Conservation (phyloP, 805 yeast species). For the Metschnikowia sp. region DNA sequence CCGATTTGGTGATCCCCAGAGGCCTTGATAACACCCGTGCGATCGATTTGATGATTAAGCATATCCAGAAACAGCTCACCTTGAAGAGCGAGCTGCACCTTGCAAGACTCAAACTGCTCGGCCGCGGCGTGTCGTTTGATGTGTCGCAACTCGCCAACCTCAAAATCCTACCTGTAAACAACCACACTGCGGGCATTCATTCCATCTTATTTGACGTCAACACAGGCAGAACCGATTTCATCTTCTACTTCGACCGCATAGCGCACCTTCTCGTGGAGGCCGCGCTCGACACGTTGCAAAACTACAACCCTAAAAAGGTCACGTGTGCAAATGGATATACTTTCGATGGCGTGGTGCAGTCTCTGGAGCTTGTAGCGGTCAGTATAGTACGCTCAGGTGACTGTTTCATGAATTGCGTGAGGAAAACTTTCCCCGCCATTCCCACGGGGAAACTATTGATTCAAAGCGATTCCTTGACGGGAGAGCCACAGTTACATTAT, state of each 20-base stretch:
- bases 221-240: conserved; percentile 70
- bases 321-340: conserved; percentile 20
- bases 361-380: conserved; percentile 62
- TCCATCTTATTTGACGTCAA: conserved; percentile 59
- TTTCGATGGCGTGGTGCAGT: conserved; percentile 40
- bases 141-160: conserved; percentile 28
- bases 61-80: conserved; percentile 68
- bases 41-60: conserved; percentile 72
- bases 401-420: conserved; percentile 77
- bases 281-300: conserved; percentile 57
- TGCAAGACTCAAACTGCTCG: conserved; percentile 56
- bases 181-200: conserved; percentile 69
- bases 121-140: conserved; percentile 37
- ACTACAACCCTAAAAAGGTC: conserved; percentile 32
- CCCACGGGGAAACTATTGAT: conserved; percentile 80
- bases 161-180: conserved; percentile 43
- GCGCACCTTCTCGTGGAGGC: conserved; percentile 64
- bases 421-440: conserved; percentile 73
- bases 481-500: conserved; percentile 92
- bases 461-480: conserved; percentile 84
- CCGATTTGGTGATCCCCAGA: conserved; percentile 88
- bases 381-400: conserved; percentile 89
- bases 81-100: conserved; percentile 68
- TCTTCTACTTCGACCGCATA: conserved; percentile 83
- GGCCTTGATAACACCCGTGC: conserved; percentile 84